These are phyloP conservation scores for Knoxdaviesia proteae DNA, from an alignment of 2,329 filamentous ascomycete genomes.

Conservation along the genomic window DNA sequence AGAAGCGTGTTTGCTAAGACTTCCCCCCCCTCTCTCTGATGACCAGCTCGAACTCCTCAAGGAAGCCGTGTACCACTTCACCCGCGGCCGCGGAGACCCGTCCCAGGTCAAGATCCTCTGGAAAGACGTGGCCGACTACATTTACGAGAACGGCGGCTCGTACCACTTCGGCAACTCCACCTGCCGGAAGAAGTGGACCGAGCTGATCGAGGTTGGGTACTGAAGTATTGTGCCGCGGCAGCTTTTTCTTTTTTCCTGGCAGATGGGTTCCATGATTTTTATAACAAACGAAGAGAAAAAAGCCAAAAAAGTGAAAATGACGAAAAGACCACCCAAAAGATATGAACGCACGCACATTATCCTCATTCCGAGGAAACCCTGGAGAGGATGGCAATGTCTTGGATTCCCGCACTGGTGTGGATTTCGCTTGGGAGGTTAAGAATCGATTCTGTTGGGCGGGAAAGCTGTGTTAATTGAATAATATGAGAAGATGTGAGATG, in stretches of 20 bases:
- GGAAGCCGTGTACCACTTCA: constrained; percentile 18
- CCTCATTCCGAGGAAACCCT: no score
- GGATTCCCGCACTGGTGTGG: no score
- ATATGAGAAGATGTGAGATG: no score
- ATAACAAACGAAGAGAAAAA: not conserved
- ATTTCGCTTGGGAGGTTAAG: no score
- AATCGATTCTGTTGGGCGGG: no score
- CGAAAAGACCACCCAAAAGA: no score
- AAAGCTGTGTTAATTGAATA: no score
- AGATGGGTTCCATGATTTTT: not conserved
- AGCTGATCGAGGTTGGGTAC: constrained; percentile 13
- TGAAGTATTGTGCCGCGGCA: not conserved
- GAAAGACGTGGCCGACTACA: constrained; percentile 35
- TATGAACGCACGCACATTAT: no score
- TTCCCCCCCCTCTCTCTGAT: not conserved
- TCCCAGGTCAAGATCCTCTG: constrained; percentile 24
- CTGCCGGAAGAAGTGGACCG: constrained; percentile 36
- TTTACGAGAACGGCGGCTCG: constrained; percentile 27
- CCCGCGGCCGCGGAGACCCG: constrained; percentile 10
- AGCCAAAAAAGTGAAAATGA: not conserved
- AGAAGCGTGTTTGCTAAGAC: not conserved
- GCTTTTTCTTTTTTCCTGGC: not conserved
- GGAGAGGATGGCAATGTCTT: no score
- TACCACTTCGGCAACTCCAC: constrained; percentile 39
- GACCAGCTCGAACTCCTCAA: constrained; percentile 22